Evolutionary conservation across 1,284 basidiomycete genomes (phyloP).

Genomic region (Lignosus rhinocerotis): DNA sequence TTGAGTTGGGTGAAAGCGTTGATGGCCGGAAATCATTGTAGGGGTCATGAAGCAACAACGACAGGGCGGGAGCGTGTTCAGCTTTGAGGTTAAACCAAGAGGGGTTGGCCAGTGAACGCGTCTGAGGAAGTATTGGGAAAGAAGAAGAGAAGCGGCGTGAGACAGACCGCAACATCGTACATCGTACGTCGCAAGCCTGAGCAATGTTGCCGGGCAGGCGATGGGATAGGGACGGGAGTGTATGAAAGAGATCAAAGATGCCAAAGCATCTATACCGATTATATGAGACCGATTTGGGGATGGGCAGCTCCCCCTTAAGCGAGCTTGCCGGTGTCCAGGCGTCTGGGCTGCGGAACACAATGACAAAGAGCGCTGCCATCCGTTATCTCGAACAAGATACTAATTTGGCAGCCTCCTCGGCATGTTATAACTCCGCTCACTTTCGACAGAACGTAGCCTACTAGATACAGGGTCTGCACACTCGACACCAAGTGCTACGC

Average conservation of each 20-base stretch:
- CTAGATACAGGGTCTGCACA: too few species aligned
- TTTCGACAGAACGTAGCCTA: too few species aligned
- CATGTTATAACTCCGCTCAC: too few species aligned
- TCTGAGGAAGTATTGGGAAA: not conserved
- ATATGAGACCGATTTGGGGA: too few species aligned
- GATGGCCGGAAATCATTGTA: not conserved
- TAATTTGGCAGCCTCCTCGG: too few species aligned
- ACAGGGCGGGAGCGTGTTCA: not conserved
- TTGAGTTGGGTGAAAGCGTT: not conserved
- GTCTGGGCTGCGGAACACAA: too few species aligned
- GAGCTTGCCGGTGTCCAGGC: too few species aligned
- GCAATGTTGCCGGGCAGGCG: not conserved
- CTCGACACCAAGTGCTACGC: too few species aligned
- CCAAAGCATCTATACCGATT: too few species aligned
- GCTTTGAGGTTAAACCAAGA: not conserved
- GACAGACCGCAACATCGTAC: constrained; percentile 31
- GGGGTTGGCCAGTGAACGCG: not conserved
- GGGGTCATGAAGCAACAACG: not conserved
- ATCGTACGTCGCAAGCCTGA: constrained; percentile 26
- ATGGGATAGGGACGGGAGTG: not conserved
- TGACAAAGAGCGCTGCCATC: too few species aligned
- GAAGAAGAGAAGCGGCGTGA: constrained; percentile 15
- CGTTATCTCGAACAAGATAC: too few species aligned
- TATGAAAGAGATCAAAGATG: not conserved
- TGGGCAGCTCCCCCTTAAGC: too few species aligned